Evolutionary conservation across 2,329 filamentous ascomycete species (phyloP).

Genomic region (Aspergillus viridinutans): DNA sequence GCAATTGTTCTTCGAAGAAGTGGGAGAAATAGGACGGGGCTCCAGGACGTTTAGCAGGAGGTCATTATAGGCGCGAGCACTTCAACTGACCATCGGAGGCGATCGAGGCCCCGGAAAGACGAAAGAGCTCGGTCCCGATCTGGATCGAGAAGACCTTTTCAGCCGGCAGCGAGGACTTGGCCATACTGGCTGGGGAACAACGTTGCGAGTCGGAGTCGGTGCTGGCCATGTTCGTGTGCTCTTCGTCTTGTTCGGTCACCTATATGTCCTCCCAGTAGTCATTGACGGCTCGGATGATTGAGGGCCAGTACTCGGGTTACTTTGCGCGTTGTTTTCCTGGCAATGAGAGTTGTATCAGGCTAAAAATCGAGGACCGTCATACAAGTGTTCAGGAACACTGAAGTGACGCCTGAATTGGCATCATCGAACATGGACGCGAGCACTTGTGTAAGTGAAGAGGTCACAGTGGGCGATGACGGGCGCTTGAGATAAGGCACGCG

Average conservation of each 20-base stretch:
- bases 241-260: background rate
- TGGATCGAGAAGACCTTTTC: slow-evolving; percentile 67
- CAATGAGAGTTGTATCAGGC: no score
- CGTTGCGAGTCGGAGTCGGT: background rate
- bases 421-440: no score
- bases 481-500: no score
- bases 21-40: slow-evolving; percentile 95
- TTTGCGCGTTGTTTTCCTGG: no score
- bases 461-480: no score
- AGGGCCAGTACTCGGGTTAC: background rate
- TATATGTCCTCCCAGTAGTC: no score
- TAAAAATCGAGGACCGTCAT: no score
- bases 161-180: slow-evolving; percentile 42
- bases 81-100: slow-evolving; percentile 63
- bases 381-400: no score
- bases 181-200: background rate
- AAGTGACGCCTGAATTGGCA: no score
- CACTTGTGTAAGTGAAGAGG: no score
- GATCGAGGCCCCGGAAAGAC: slow-evolving; percentile 65
- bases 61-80: background rate
- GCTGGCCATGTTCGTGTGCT: background rate
- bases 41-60: slow-evolving; percentile 52
- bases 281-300: background rate
- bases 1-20: slow-evolving; percentile 82
- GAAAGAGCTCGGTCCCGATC: slow-evolving; percentile 65